These are phyloP conservation scores for Kodamaea jinghongensis DNA, from an alignment of 805 yeast species.

Conservation along the genomic window DNA sequence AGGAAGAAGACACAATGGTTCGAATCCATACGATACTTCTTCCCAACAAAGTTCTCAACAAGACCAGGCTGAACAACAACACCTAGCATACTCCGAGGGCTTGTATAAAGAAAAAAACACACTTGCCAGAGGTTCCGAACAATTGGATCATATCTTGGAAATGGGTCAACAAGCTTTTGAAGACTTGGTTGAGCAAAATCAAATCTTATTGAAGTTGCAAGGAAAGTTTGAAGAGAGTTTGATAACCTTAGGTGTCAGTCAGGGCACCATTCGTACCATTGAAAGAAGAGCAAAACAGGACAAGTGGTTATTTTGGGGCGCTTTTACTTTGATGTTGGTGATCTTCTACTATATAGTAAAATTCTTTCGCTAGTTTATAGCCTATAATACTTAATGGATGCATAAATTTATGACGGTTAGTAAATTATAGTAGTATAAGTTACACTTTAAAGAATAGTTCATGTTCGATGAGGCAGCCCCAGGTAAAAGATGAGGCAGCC, in stretches of 20 bases:
- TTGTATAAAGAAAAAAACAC: conserved; percentile 64
- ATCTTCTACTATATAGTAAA: conserved; percentile 65
- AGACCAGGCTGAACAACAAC: conserved; percentile 24
- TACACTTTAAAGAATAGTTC: too few relatives aligned
- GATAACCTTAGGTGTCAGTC: conserved; percentile 81
- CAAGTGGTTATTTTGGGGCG: conserved; percentile 80
- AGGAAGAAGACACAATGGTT: conserved; percentile 40
- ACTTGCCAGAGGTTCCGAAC: conserved; percentile 68
- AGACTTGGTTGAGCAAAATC: conserved; percentile 83
- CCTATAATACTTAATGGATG: background rate
- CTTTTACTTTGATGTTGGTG: conserved; percentile 58
- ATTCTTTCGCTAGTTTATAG: conserved; percentile 51
- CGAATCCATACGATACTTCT: conserved; percentile 50
- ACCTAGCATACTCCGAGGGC: conserved; percentile 54
- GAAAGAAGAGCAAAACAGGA: conserved; percentile 84
- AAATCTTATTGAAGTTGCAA: conserved; percentile 61
- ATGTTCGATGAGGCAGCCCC: too few relatives aligned
- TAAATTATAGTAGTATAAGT: too few relatives aligned
- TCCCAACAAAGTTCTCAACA: conserved; percentile 25
- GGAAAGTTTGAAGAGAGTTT: conserved; percentile 64
- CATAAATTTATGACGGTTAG: too few relatives aligned
- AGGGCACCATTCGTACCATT: conserved; percentile 74
- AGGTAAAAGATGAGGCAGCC: too few relatives aligned
- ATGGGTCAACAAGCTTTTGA: conserved; percentile 85
- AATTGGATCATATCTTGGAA: conserved; percentile 84